These are phyloP conservation scores for Termitomyces sp. DNA, from an alignment of 768 basidiomycete species.

Conservation along the genomic window DNA sequence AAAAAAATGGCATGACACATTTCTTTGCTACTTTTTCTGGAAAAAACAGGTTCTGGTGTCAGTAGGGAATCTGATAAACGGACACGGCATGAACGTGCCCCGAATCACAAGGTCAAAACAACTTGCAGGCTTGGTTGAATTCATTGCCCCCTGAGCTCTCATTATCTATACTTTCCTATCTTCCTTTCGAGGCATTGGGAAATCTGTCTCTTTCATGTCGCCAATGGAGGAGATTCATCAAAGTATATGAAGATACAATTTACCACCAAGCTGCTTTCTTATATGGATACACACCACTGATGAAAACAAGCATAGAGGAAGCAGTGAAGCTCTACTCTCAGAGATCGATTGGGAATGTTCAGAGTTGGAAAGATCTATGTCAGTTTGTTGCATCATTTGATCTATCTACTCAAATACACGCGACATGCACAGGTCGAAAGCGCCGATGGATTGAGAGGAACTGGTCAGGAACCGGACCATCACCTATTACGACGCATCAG, in stretches of 20 bases:
- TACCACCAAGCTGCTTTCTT: constrained; percentile 52
- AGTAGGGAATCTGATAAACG: not conserved
- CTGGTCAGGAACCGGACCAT: constrained; percentile 51
- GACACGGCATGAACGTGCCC: not conserved
- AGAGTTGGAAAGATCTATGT: constrained; percentile 62
- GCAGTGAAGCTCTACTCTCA: constrained; percentile 24
- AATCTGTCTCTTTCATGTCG: constrained; percentile 32
- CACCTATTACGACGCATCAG: constrained; percentile 27
- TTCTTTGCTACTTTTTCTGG: too few species aligned
- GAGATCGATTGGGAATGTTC: constrained; percentile 31
- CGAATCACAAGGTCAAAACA: not conserved
- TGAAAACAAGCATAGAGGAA: constrained; percentile 21
- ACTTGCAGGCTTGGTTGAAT: constrained; percentile 24
- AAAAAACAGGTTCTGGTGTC: too few species aligned
- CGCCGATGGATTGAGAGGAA: constrained; percentile 39
- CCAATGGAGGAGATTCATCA: constrained; percentile 42
- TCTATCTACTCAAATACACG: not conserved
- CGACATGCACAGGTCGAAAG: constrained; percentile 32
- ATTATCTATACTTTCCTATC: constrained; percentile 41
- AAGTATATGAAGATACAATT: constrained; percentile 41
- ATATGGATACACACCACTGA: constrained; percentile 38
- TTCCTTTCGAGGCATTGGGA: constrained; percentile 41
- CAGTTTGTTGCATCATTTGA: constrained; percentile 21
- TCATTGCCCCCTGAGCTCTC: constrained; percentile 56
- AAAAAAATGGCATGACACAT: too few species aligned